These are phyloP conservation scores for Pseudozyma tsukubaensis DNA, from an alignment of 1,284 basidiomycete species.

Conservation along the genomic window DNA sequence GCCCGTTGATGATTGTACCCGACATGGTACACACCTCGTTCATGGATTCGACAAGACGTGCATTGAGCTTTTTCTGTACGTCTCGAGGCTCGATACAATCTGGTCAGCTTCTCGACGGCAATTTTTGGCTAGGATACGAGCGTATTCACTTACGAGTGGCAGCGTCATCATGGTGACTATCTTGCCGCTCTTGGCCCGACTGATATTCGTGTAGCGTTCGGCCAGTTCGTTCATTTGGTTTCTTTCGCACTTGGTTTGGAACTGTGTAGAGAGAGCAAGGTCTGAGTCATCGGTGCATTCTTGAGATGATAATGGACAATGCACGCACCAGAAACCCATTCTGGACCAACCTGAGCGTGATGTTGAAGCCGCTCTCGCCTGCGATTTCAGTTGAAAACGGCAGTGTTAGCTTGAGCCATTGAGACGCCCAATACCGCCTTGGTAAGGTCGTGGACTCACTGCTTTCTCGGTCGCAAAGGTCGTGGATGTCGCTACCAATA, in stretches of 20 bases:
- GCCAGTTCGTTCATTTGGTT: slow-evolving; percentile 13
- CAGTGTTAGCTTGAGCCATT: no score
- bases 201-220: slow-evolving; percentile 75
- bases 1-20: slow-evolving; percentile 69
- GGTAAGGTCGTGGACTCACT: no score
- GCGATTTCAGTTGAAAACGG: no score
- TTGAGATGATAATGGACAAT: neutral
- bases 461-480: slow-evolving; percentile 69
- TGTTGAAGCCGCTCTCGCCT: slow-evolving; percentile 74
- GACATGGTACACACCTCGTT: slow-evolving; percentile 85
- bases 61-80: slow-evolving; percentile 81
- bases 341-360: slow-evolving; percentile 78
- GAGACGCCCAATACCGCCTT: no score
- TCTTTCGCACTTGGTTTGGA: slow-evolving; percentile 22
- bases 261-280: neutral
- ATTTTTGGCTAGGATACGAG: neutral
- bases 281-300: neutral
- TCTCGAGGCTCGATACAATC: no score
- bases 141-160: slow-evolving; percentile 70
- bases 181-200: slow-evolving; percentile 74
- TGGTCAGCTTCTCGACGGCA: neutral
- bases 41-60: slow-evolving; percentile 82
- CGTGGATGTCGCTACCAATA: slow-evolving; percentile 77
- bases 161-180: slow-evolving; percentile 81
- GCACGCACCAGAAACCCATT: slow-evolving; percentile 76